Base-by-base conservation (phyloP, 2,329 filamentous ascomycete genomes). In the Talaromyces albobiverticillius region DNA sequence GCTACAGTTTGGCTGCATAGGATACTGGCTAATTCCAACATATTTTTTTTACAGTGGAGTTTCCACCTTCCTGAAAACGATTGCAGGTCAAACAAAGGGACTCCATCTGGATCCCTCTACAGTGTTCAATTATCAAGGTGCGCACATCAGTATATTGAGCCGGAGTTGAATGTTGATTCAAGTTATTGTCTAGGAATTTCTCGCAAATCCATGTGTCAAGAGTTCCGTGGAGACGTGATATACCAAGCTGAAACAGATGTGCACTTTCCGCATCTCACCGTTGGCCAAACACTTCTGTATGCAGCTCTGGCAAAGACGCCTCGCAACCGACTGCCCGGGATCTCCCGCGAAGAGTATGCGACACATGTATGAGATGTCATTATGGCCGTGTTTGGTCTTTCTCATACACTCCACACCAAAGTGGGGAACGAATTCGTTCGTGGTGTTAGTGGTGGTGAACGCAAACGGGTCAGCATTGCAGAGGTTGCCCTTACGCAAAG, bases 81-180 rank as follows among this genome's bases (percentile, higher is more conserved):
- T 53, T 23, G 46, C 46, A 11, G 43, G 51, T 25, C 9, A 47
- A 43, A 47, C 52, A 25, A 18, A 49, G 3, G 46, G 46, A 20
- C 36, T 49, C 3, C 20, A 49, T 9, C 2, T 49, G 3, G 34
- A 40, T 18, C 34, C 46, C 16, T 11, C 18, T 9, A 25, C 46
- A 82, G 87, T 57, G 82, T 94, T 69, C 91, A 93, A 74, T 94
- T 49, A 95, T 67, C 88, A 94, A 93, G 65, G 87, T 92, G 8
- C 20, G 20, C 20, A 11, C 40, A 42, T 10, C n/a, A 25, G 4
- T 10, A 3, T 34, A 3, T 34, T 34, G 6, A 14, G 31, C 8
- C 13, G 13, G 13, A 29, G 23, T 38, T 10, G 14, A 40, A 25
- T 45, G 23, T n/a, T 32, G 81, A 34, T 34, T 6, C 26, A 10